Evolutionary conservation across 139 green algal genomes (phyloP).

Genomic region (Ostreobium quekettii): DNA sequence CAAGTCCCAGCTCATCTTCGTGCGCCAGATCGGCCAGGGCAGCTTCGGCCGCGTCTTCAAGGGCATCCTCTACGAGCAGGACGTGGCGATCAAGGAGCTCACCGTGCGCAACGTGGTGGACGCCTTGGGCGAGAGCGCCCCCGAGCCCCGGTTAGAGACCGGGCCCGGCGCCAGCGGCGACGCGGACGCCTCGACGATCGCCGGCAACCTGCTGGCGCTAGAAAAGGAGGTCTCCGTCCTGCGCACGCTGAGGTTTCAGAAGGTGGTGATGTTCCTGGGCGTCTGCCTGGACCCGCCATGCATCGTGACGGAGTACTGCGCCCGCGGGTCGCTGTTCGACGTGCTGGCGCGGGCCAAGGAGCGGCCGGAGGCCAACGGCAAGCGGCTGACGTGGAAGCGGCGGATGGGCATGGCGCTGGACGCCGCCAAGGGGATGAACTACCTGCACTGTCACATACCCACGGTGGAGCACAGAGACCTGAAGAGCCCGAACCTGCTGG

Average conservation of each 20-base stretch:
- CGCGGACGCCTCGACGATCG: slow-evolving; percentile 2
- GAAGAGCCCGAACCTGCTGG: slow-evolving; percentile 36
- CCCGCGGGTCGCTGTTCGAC: slow-evolving; percentile 45
- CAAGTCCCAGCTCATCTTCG: slow-evolving; percentile 18
- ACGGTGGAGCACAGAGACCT: slow-evolving; percentile 39
- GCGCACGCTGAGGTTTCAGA: slow-evolving; percentile 44
- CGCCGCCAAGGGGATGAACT: slow-evolving; percentile 24
- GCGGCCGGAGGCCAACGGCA: background rate
- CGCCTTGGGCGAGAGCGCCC: slow-evolving; percentile 23
- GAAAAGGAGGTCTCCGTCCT: slow-evolving; percentile 51
- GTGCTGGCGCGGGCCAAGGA: background rate
- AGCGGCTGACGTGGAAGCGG: slow-evolving; percentile 5
- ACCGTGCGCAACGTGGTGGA: slow-evolving; percentile 22
- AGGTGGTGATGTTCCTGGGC: slow-evolving; percentile 59
- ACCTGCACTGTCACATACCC: slow-evolving; percentile 20
- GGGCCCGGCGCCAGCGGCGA: background rate
- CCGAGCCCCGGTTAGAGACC: slow-evolving; percentile 15
- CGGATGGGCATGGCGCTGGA: slow-evolving; percentile 16
- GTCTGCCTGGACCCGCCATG: slow-evolving; percentile 38
- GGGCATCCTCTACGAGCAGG: slow-evolving; percentile 50
- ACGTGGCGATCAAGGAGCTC: slow-evolving; percentile 51
- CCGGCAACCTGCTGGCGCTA: slow-evolving; percentile 25
- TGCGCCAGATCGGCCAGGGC: slow-evolving; percentile 51
- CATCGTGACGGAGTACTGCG: slow-evolving; percentile 54
- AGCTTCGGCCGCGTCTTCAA: slow-evolving; percentile 57